These are phyloP conservation scores for Helenozyma rhizophorensis DNA, from an alignment of 805 yeast genomes.

Conservation along the genomic window DNA sequence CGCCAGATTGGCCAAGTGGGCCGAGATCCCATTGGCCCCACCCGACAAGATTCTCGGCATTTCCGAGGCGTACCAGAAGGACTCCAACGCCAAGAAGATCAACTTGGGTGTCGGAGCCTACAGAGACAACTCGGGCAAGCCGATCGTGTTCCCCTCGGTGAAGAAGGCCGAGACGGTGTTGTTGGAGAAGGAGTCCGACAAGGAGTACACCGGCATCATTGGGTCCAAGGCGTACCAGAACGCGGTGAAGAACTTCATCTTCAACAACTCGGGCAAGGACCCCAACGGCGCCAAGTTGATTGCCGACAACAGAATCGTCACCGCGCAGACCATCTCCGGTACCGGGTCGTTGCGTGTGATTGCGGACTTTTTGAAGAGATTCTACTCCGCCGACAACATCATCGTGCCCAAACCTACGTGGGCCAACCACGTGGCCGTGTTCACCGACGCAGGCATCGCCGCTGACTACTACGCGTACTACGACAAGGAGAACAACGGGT, in stretches of 20 bases:
- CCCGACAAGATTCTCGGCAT: conserved; percentile 86
- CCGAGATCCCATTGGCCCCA: conserved; percentile 51
- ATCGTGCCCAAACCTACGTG: conserved; percentile 87
- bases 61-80: conserved; percentile 68
- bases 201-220: conserved; percentile 83
- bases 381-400: conserved; percentile 52
- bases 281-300: conserved; percentile 52
- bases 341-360: conserved; percentile 91
- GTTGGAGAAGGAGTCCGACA: conserved; percentile 50
- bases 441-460: conserved; percentile 65
- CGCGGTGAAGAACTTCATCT: conserved; percentile 67
- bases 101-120: conserved; percentile 89
- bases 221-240: conserved; percentile 69
- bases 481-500: conserved; percentile 53
- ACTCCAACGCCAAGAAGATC: conserved; percentile 52
- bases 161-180: conserved; percentile 57
- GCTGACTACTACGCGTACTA: conserved; percentile 68
- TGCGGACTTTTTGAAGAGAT: conserved; percentile 67
- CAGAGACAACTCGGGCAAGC: conserved; percentile 82
- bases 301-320: conserved; percentile 61
- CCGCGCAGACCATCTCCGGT: conserved; percentile 89
- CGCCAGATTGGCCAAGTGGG: conserved; percentile 19
- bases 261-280: conserved; percentile 54
- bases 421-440: conserved; percentile 88
- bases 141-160: conserved; percentile 81